phyloP scores from a whole-genome alignment of 2,329 filamentous ascomycete species.

The Colletotrichum salicis region DNA sequence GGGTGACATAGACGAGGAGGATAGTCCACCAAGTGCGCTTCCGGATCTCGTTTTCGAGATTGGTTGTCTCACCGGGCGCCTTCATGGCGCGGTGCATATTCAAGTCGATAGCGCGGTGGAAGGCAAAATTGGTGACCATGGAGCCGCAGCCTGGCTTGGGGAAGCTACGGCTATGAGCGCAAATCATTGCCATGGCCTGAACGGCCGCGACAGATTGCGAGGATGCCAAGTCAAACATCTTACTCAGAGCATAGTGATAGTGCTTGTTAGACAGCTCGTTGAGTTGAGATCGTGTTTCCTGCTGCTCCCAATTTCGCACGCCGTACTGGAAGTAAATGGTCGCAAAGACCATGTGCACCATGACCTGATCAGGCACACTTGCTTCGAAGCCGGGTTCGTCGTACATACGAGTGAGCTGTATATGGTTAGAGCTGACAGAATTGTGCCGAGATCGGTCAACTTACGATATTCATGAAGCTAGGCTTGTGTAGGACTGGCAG shows the following conservation, averaged over 20 bases:
- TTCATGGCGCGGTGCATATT: conserved; percentile 79
- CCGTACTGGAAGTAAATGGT: conserved; percentile 82
- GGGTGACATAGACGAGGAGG: conserved; percentile 71
- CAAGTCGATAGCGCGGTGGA: conserved; percentile 78
- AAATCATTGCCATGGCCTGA: conserved; percentile 79
- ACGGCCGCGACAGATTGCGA: conserved; percentile 73
- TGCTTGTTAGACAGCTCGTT: conserved; percentile 78
- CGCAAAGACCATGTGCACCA: conserved; percentile 82
- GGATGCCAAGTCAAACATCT: conserved; percentile 72
- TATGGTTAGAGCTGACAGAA: background rate
- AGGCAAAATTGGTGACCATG: conserved; percentile 71
- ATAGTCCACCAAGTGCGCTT: conserved; percentile 84
- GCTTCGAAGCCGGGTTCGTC: conserved; percentile 74
- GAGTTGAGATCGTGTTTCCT: conserved; percentile 63
- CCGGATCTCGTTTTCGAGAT: conserved; percentile 78
- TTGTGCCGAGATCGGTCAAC: conserved; percentile 38
- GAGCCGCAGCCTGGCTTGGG: conserved; percentile 82
- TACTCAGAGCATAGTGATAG: conserved; percentile 79
- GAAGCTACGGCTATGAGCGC: conserved; percentile 78
- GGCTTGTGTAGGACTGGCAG: conserved; percentile 82
- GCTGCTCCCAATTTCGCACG: conserved; percentile 71
- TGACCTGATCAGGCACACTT: conserved; percentile 72
- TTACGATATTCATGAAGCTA: conserved; percentile 74
- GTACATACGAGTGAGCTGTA: conserved; percentile 72
- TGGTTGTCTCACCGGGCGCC: conserved; percentile 55